Evolutionary conservation across 2,329 filamentous ascomycete species (phyloP), one percentile per base, ranked within the genome.

Genomic region (Apiospora saccharicola): DNA sequence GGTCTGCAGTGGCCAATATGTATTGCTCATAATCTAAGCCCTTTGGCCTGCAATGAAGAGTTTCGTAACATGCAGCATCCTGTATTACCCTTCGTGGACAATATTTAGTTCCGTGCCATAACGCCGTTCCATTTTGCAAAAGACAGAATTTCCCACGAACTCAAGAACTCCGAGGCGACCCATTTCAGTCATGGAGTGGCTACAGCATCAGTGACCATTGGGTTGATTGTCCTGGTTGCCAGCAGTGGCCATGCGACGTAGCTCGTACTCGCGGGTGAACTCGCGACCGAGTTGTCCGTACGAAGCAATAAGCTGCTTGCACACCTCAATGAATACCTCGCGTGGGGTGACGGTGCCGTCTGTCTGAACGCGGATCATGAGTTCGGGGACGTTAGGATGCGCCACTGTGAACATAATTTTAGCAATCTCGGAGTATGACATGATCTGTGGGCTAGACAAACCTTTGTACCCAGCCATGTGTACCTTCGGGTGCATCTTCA

Each of bases 391-490:
- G 75, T 91, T 91, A 74, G 89, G 89, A 72, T 91, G 89, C 69
- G 84, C 85, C 71, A 90, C 89, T 86, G 71, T 82, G 61, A 14
- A 68, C 30, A 22, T 13, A 41, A 14, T 41, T 19, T 70, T 70
- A 71, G n/a, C 64, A 24, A 74, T 71, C 26, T 43, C n/a, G 67
- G 43, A 64, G n/a, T 7, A 37, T 43, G n/a, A 51, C 71, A 49
- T 64, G 53, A n/a, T 47, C 12, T 2, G 69, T 5, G 81, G 57
- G 81, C 34, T 13, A n/a, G 8, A 64, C 89, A 74, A 82, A 92
- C 93, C 90, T 84, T 97, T 97, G 88, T 99, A 99, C 16, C 93
- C 96, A 73, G 95, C 92, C 88, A 98, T 97, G 78, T 93, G 86
- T 77, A 99, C 93, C 81, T 97, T 92, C 24, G 91, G 89, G 78